Conservation (phyloP, 495 filamentous ascomycete genomes). For the Penicillium silybi region DNA sequence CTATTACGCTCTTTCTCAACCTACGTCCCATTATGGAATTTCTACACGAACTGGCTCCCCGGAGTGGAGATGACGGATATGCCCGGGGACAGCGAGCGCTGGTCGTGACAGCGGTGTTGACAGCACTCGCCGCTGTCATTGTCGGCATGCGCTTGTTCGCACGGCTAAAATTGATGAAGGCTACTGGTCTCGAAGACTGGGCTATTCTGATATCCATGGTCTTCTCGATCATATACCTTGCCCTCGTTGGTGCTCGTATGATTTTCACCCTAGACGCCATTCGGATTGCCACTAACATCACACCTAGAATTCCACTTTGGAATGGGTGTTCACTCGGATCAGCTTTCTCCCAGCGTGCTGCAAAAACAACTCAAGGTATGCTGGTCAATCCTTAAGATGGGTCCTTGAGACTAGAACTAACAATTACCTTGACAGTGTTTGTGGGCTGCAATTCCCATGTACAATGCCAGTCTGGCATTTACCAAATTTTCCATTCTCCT, state of each 20-base stretch:
- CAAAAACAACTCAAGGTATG: constrained; percentile 33
- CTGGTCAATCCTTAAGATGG: neutral
- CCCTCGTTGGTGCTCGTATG: constrained; percentile 33
- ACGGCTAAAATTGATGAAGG: constrained; percentile 32
- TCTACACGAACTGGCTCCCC: constrained; percentile 15
- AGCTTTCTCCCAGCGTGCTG: constrained; percentile 16
- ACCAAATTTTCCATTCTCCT: constrained; percentile 48
- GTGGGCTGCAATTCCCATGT: constrained; percentile 41
- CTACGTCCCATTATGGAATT: constrained; percentile 18
- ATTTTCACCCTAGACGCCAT: neutral
- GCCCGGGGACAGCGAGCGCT: constrained; percentile 30
- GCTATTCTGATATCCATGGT: constrained; percentile 29
- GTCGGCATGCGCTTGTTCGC: constrained; percentile 35
- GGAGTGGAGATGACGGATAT: constrained; percentile 16
- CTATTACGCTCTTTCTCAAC: neutral
- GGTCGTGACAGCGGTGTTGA: constrained; percentile 36
- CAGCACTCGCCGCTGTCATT: constrained; percentile 21
- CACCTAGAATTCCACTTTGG: constrained; percentile 30
- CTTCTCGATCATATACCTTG: constrained; percentile 32
- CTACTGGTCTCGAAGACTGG: constrained; percentile 37
- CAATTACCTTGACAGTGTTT: constrained; percentile 21
- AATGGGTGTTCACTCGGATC: constrained; percentile 24
- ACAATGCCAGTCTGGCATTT: constrained; percentile 36
- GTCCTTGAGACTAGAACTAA: neutral
- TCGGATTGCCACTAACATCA: neutral